These are phyloP conservation scores for Kalmusia sp. DNA, from an alignment of 2,329 filamentous ascomycete species.

Conservation along the genomic window DNA sequence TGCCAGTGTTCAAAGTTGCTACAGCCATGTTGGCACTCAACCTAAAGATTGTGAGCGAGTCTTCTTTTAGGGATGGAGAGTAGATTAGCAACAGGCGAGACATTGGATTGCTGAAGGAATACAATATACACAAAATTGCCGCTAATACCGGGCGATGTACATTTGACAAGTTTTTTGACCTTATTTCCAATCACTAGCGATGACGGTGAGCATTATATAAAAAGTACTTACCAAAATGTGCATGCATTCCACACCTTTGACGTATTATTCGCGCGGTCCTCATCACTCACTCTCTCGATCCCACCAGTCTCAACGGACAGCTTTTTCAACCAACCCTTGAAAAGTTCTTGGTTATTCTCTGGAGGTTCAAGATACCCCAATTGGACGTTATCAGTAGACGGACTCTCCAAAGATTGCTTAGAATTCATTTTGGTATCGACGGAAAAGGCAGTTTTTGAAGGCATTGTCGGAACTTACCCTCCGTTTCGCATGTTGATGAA, in stretches of 20 bases:
- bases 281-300: slow-evolving; percentile 30
- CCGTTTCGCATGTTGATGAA: background rate
- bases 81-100: too few species aligned
- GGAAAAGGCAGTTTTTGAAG: slow-evolving; percentile 12
- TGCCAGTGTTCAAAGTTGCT: slow-evolving; percentile 43
- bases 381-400: slow-evolving; percentile 9
- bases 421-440: slow-evolving; percentile 22
- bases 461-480: slow-evolving; percentile 9
- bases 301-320: slow-evolving; percentile 29
- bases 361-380: slow-evolving; percentile 2
- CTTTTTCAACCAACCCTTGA: slow-evolving; percentile 19
- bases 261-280: slow-evolving; percentile 24
- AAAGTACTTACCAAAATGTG: slow-evolving; percentile 29
- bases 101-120: too few species aligned
- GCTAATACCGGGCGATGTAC: too few species aligned
- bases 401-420: slow-evolving; percentile 16
- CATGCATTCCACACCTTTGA: slow-evolving; percentile 34
- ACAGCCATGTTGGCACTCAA: slow-evolving; percentile 49
- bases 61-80: background rate
- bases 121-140: too few species aligned
- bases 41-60: slow-evolving; percentile 24
- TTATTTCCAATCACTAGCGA: too few species aligned
- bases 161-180: too few species aligned
- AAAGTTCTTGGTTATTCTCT: background rate
- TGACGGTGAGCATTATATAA: too few species aligned